phyloP scores from a whole-genome alignment of 2,329 filamentous ascomycete genomes.

The Verticillium nonalfalfae region DNA sequence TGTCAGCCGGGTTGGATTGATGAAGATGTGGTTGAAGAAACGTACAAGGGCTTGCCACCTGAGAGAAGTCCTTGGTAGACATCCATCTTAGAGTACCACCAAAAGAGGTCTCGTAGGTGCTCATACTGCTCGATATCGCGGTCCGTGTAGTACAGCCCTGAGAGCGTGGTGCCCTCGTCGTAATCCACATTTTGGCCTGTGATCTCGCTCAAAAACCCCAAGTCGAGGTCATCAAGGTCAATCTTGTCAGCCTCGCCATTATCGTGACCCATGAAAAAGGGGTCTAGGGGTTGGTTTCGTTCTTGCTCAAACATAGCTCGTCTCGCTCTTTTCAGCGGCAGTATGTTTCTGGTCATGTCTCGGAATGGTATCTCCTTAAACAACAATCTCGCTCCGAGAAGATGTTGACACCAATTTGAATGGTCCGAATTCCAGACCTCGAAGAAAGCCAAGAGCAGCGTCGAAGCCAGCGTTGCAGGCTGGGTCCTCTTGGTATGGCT shows the following conservation, averaged over 20 bases:
- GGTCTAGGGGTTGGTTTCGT: slow-evolving; percentile 21
- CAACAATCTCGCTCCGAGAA: slow-evolving; percentile 77
- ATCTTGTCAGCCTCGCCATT: slow-evolving; percentile 13
- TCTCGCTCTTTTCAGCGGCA: slow-evolving; percentile 49
- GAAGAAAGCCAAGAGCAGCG: slow-evolving; percentile 80
- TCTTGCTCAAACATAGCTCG: slow-evolving; percentile 29
- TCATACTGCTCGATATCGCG: slow-evolving; percentile 75
- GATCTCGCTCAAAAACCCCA: slow-evolving; percentile 31
- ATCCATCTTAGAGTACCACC: slow-evolving; percentile 96
- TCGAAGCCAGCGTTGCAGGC: slow-evolving; percentile 80
- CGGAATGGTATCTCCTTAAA: slow-evolving; percentile 76
- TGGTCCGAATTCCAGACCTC: slow-evolving; percentile 95
- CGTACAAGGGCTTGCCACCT: slow-evolving; percentile 79
- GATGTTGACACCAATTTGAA: slow-evolving; percentile 89
- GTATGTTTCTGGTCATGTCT: slow-evolving; percentile 64
- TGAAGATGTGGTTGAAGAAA: slow-evolving; percentile 13
- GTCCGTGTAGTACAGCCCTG: slow-evolving; percentile 32
- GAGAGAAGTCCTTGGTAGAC: slow-evolving; percentile 85
- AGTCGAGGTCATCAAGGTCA: slow-evolving; percentile 33
- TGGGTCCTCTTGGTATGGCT: slow-evolving; percentile 63
- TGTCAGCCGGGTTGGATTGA: not conserved
- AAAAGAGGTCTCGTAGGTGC: slow-evolving; percentile 78
- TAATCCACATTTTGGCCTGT: slow-evolving; percentile 28
- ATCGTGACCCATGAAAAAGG: slow-evolving; percentile 15
- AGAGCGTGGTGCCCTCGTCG: slow-evolving; percentile 8